These are phyloP conservation scores for Sclerotiophoma versabilis DNA, from an alignment of 2,329 filamentous ascomycete genomes.

Conservation along the genomic window DNA sequence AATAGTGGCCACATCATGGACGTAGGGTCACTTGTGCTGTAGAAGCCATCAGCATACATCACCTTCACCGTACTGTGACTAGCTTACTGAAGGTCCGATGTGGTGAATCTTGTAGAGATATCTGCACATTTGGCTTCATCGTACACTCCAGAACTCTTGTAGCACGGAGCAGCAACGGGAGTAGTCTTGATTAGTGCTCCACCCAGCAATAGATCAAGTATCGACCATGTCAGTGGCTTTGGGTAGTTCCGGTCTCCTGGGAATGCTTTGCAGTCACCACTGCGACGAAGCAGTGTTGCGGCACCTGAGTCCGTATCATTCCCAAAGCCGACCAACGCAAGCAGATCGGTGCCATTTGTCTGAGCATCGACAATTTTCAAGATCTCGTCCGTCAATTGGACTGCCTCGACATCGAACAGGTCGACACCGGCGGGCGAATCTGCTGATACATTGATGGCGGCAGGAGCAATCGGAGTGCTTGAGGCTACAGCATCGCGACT, in stretches of 20 bases:
- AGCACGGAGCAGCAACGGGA: slow-evolving; percentile 34
- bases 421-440: slow-evolving; percentile 15
- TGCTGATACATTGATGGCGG: slow-evolving; percentile 16
- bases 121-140: slow-evolving; percentile 23
- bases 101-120: slow-evolving; percentile 20
- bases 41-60: too few relatives aligned
- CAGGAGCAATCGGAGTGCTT: slow-evolving; percentile 8
- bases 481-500: neutral
- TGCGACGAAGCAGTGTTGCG: neutral
- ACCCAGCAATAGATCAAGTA: slow-evolving; percentile 25
- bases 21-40: slow-evolving; percentile 29
- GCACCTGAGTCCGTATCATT: neutral
- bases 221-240: slow-evolving; percentile 19
- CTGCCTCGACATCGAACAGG: slow-evolving; percentile 19
- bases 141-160: slow-evolving; percentile 21
- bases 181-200: slow-evolving; percentile 27
- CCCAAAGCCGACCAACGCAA: slow-evolving; percentile 42
- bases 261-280: slow-evolving; percentile 28
- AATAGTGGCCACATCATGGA: slow-evolving; percentile 37
- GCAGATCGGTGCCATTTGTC: slow-evolving; percentile 4
- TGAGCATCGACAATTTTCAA: slow-evolving; percentile 6
- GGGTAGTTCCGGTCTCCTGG: slow-evolving; percentile 32
- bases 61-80: too few relatives aligned
- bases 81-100: slow-evolving; percentile 16
- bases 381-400: slow-evolving; percentile 24